phyloP scores from a whole-genome alignment of 768 basidiomycete genomes.

The Termitomyces sp. region DNA sequence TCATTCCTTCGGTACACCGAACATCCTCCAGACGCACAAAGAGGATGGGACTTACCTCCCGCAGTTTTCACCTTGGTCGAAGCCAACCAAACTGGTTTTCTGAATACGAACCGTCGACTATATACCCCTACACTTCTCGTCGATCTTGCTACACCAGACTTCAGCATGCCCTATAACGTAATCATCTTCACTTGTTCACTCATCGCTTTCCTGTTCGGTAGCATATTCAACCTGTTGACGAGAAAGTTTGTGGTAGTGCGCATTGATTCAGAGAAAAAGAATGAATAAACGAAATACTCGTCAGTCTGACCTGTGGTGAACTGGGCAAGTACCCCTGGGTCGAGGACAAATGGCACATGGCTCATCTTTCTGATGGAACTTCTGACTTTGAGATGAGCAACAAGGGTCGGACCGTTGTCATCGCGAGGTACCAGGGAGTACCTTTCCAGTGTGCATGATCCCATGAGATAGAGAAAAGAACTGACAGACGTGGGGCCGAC shows the following conservation, averaged over 20 bases:
- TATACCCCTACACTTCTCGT: conserved; percentile 82
- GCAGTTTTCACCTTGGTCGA: conserved; percentile 60
- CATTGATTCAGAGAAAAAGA: conserved; percentile 16
- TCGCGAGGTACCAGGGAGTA: neutral
- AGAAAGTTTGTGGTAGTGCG: conserved; percentile 65
- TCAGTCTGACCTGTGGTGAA: neutral
- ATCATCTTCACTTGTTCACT: conserved; percentile 94
- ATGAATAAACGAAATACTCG: conserved; percentile 1
- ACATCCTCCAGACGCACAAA: conserved; percentile 91
- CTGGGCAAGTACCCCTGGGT: neutral
- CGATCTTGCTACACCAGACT: conserved; percentile 97
- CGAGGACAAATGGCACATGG: neutral
- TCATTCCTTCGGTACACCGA: conserved; percentile 91
- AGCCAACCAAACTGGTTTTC: conserved; percentile 12
- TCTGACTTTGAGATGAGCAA: neutral
- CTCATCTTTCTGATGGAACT: conserved; percentile 12
- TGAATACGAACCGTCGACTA: conserved; percentile 33
- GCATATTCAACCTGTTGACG: conserved; percentile 82
- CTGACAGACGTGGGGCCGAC: conserved; percentile 4
- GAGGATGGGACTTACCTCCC: conserved; percentile 91
- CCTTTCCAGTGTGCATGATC: neutral
- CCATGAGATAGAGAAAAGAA: conserved; percentile 1
- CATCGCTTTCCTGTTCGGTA: conserved; percentile 90
- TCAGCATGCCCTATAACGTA: conserved; percentile 99
- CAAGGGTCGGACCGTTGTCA: conserved; percentile 5